Evolutionary conservation across 306 rosid species (phyloP).

Genomic region (Begonia loranthoides): DNA sequence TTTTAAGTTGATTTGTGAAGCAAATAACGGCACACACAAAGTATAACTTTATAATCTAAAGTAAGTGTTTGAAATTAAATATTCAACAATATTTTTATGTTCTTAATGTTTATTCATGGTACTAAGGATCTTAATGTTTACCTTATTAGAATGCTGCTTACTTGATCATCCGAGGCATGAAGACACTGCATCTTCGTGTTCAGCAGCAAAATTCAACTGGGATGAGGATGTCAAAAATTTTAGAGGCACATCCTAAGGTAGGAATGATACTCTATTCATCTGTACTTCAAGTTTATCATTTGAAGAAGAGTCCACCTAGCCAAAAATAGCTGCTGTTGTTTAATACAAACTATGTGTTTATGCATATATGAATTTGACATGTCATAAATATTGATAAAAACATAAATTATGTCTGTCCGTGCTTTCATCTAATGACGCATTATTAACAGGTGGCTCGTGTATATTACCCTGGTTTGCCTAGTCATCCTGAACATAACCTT

Average conservation of each 20-base stretch:
- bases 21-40: too few species aligned
- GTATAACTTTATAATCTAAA: too few species aligned
- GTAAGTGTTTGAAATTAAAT: background rate
- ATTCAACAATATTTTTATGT: background rate
- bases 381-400: too few species aligned
- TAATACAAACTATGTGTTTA: too few species aligned
- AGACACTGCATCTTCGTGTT: conserved; percentile 91
- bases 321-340: too few species aligned
- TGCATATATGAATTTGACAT: too few species aligned
- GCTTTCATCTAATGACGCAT: too few species aligned
- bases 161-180: conserved; percentile 91
- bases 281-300: background rate
- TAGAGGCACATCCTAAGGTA: conserved; percentile 99
- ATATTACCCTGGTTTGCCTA: conserved; percentile 81
- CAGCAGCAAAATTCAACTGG: conserved; percentile 86
- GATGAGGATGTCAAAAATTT: conserved; percentile 67
- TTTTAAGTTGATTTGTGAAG: too few species aligned
- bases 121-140: background rate
- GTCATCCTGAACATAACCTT: conserved; percentile 89
- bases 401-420: too few species aligned
- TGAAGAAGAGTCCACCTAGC: conserved; percentile 3
- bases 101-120: background rate
- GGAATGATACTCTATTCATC: background rate
- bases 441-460: conserved; percentile 65
- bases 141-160: conserved; percentile 83